Conservation (phyloP, 768 basidiomycete genomes). For the Lactifluus echinatus region DNA sequence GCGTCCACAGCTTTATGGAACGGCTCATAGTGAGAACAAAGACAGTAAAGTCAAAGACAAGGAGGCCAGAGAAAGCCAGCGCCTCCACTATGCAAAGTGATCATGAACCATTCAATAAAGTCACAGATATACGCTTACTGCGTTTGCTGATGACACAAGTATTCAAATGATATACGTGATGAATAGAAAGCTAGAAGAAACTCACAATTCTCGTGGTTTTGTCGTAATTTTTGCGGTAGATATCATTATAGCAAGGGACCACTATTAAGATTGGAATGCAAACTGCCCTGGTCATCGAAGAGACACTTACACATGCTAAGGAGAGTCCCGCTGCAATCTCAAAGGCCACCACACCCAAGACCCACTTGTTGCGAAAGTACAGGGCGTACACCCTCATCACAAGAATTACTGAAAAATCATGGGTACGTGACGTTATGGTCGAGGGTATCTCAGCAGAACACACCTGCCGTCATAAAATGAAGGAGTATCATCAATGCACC, state of each 20-base stretch:
- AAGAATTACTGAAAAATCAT: constrained; percentile 18
- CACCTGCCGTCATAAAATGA: background rate
- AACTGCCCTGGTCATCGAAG: background rate
- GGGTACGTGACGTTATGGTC: background rate
- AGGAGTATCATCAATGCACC: background rate
- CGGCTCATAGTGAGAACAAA: constrained; percentile 19
- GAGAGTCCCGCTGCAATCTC: background rate
- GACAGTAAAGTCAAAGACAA: constrained; percentile 20
- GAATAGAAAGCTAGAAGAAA: background rate
- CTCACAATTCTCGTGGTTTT: background rate
- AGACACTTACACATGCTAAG: background rate
- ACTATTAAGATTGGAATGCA: background rate
- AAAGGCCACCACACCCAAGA: constrained; percentile 12
- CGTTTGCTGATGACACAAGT: background rate
- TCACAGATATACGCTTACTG: background rate
- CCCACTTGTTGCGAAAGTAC: constrained; percentile 21
- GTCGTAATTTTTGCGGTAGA: no score
- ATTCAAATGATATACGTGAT: background rate
- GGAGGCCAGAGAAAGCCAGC: constrained; percentile 13
- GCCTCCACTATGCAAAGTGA: constrained; percentile 12
- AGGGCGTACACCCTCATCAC: constrained; percentile 23
- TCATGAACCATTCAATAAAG: background rate
- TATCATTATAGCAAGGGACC: background rate
- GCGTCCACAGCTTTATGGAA: constrained; percentile 10
- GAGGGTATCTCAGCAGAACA: background rate